Evolutionary conservation across 768 basidiomycete genomes (phyloP), one percentile per base, ranked within the genome.

Genomic region (Boletus tylopilopsis): DNA sequence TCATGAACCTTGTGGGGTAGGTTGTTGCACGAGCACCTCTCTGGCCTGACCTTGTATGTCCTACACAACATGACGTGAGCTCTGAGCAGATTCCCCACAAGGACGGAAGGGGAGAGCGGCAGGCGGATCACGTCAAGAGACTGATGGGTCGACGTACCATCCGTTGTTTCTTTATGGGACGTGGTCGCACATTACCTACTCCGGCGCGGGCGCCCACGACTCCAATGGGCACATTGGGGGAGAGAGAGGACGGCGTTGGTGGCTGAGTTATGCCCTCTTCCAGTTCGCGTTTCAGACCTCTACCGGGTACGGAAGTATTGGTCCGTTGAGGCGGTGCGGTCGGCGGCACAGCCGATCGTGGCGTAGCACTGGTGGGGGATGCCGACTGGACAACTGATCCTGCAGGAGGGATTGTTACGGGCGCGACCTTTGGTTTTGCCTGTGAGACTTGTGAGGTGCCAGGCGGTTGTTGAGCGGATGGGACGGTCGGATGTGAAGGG

Each of bases 101-200:
- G n/a, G 27, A 42, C 25, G 16, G 4, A 37, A 18, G 25, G 16
- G 18, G 13, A 18, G 15, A 24, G 42, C n/a, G 15, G 23, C 19
- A 16, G 32, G 23, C 25, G 8, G 42, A 41, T 34, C 30, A 19
- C 18, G 40, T 0, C 5, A 22, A 41, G 21, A 34, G 22, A 18
- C 10, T 32, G 8, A 23, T 13, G 10, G 8, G n/a, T 23, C 13
- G 38, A 50, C 81, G 59, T 57, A 88, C 87, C 81, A 86, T 73
- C 53, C 84, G 76, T 61, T 81, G 85, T 68, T 86, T 89, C 76
- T 90, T 90, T 36, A 83, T 61, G 19, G 87, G 87, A 56, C 87
- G 74, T 24, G 86, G 85, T 47, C 82, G 73, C 13, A 75, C 77
- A 39, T 75, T 78, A 8, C 73, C 74, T 32, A 71, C 73, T 16